phyloP scores from a whole-genome alignment of 1,139 yeast species.

The Sugiyamaella castrensis region DNA sequence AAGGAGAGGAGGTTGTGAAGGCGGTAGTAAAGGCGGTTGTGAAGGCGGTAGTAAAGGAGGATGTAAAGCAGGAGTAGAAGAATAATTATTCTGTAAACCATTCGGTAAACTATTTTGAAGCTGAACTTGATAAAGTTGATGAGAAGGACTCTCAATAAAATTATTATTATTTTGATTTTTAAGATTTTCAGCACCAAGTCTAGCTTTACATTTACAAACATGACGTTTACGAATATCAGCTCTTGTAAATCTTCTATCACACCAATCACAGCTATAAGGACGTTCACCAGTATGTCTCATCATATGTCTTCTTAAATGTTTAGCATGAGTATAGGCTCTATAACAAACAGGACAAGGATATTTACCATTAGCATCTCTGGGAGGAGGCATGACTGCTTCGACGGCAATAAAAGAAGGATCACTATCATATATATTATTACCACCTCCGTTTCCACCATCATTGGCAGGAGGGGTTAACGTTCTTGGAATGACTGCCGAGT shows the following conservation, averaged over 20 bases:
- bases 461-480: slow-evolving; percentile 1
- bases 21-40: too few relatives aligned
- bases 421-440: neutral
- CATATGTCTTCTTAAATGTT: slow-evolving; percentile 36
- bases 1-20: too few relatives aligned
- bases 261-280: slow-evolving; percentile 31
- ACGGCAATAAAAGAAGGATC: slow-evolving; percentile 7
- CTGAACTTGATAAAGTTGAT: too few relatives aligned
- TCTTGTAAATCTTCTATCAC: slow-evolving; percentile 29
- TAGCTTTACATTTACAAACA: slow-evolving; percentile 23
- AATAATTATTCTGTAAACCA: neutral
- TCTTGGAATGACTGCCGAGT: slow-evolving; percentile 3
- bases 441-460: neutral
- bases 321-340: slow-evolving; percentile 33
- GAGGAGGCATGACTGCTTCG: slow-evolving; percentile 12
- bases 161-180: neutral
- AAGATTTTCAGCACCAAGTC: neutral
- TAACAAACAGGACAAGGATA: slow-evolving; percentile 32
- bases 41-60: too few relatives aligned
- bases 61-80: too few relatives aligned
- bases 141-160: neutral
- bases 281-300: slow-evolving; percentile 34
- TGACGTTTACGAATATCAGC: slow-evolving; percentile 34
- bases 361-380: slow-evolving; percentile 28
- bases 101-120: too few relatives aligned